phyloP scores from a whole-genome alignment of 1,284 basidiomycete genomes.

The Pterula multifida region DNA sequence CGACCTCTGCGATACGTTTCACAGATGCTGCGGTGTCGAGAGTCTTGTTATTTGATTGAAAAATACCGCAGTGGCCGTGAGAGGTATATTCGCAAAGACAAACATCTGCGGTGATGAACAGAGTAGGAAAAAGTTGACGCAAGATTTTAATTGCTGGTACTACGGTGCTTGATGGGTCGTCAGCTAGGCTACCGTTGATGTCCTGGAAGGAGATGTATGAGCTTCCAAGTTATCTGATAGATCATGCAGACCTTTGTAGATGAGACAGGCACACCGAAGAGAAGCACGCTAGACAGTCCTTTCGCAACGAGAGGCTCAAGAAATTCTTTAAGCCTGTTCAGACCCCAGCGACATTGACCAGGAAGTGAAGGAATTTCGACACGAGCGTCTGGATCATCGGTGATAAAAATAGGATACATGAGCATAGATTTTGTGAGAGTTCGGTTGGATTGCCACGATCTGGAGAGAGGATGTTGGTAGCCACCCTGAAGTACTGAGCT shows the following conservation, averaged over 20 bases:
- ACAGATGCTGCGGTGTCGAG: conserved; percentile 73
- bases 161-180: conserved; percentile 85
- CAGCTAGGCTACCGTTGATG: conserved; percentile 73
- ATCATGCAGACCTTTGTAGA: conserved; percentile 66
- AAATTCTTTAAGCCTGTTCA: conserved; percentile 86
- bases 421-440: conserved; percentile 83
- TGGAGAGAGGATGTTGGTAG: conserved; percentile 80
- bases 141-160: conserved; percentile 83
- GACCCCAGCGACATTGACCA: conserved; percentile 86
- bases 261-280: conserved; percentile 90
- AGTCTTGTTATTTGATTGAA: conserved; percentile 53
- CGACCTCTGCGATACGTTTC: conserved; percentile 82
- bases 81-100: conserved; percentile 99
- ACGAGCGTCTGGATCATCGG: conserved; percentile 80
- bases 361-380: conserved; percentile 71
- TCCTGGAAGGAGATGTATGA: conserved; percentile 44
- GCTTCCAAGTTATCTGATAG: conserved; percentile 2
- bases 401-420: conserved; percentile 97
- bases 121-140: conserved; percentile 63
- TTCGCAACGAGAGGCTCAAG: conserved; percentile 81
- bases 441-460: conserved; percentile 72
- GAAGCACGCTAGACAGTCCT: conserved; percentile 84
- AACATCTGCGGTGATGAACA: conserved; percentile 90
- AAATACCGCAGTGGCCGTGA: conserved; percentile 92
- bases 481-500: conserved; percentile 85